A percentile compares a stretch with the other conserved stretches of the same genome.
phyloP scores from a whole-genome alignment of 169 alveolate genomes.

The Plasmodium malariae region DNA sequence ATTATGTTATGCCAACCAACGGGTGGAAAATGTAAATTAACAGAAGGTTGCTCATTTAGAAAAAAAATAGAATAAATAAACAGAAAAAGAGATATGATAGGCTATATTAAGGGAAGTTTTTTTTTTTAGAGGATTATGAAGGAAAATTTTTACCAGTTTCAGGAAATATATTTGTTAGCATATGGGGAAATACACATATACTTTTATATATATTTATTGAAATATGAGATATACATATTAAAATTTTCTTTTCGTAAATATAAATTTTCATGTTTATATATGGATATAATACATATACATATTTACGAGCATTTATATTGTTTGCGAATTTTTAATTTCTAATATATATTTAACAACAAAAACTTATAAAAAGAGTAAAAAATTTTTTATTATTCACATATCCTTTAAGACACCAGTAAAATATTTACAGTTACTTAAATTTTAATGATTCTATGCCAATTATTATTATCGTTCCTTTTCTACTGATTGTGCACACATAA shows the following conservation, averaged over 20 bases:
- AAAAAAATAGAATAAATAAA: conserved; percentile 88
- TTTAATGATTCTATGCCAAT: too few species aligned
- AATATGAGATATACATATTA: conserved; percentile 16
- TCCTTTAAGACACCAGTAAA: too few species aligned
- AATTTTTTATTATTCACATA: too few species aligned
- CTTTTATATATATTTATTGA: conserved; percentile 21
- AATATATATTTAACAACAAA: conserved; percentile 15
- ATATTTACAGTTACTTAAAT: too few species aligned
- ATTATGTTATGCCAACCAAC: conserved; percentile 97
- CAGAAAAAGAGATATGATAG: not conserved
- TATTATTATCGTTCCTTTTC: too few species aligned
- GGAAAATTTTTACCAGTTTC: conserved; percentile 1
- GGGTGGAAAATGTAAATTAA: conserved; percentile 97
- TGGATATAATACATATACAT: too few species aligned
- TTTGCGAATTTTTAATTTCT: conserved; percentile 33
- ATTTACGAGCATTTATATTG: conserved; percentile 9
- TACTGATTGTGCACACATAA: not conserved
- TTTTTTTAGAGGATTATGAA: not conserved
- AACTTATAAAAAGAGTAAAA: conserved; percentile 18
- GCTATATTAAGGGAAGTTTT: not conserved
- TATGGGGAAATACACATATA: conserved; percentile 6
- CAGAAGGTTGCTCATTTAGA: conserved; percentile 97
- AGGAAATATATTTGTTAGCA: conserved; percentile 7
- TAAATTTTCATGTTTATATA: conserved; percentile 28
- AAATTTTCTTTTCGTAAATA: conserved; percentile 15